phyloP scores from a whole-genome alignment of 305 asterid species.

The Solanum hybrid region DNA sequence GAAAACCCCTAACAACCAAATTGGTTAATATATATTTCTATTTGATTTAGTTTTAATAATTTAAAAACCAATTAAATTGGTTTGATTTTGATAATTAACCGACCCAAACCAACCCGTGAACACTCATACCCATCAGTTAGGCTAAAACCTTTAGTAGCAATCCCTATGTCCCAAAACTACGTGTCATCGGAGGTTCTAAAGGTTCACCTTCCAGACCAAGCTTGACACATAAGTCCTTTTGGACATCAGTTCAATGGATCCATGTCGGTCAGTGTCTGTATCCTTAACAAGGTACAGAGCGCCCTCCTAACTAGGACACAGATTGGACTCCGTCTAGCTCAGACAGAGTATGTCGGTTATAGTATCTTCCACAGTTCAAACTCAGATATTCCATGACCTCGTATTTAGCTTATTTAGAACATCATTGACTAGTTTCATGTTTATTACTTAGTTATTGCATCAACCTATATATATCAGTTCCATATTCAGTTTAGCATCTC shows the following conservation, averaged over 20 bases:
- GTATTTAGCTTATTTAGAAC: neutral
- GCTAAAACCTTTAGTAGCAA: neutral
- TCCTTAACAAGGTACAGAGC: neutral
- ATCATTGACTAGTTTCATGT: neutral
- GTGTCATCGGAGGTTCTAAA: neutral
- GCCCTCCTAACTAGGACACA: neutral
- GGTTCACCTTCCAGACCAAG: neutral
- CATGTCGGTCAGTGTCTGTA: neutral
- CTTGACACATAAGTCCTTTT: neutral
- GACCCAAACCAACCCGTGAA: neutral
- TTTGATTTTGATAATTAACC: neutral
- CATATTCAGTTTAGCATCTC: neutral
- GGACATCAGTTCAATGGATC: neutral
- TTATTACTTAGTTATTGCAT: neutral
- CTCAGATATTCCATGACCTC: neutral
- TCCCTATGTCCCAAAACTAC: neutral
- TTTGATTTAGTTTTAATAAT: neutral
- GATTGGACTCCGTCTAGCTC: neutral
- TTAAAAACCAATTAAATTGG: neutral
- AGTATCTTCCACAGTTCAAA: neutral
- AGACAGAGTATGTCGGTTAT: neutral
- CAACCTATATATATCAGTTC: neutral
- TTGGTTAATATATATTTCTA: neutral
- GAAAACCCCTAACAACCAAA: neutral
- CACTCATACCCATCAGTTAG: neutral